These are phyloP conservation scores for Neostapfia colusana DNA, from an alignment of 176 grass and related monocot genomes.

Conservation along the genomic window DNA sequence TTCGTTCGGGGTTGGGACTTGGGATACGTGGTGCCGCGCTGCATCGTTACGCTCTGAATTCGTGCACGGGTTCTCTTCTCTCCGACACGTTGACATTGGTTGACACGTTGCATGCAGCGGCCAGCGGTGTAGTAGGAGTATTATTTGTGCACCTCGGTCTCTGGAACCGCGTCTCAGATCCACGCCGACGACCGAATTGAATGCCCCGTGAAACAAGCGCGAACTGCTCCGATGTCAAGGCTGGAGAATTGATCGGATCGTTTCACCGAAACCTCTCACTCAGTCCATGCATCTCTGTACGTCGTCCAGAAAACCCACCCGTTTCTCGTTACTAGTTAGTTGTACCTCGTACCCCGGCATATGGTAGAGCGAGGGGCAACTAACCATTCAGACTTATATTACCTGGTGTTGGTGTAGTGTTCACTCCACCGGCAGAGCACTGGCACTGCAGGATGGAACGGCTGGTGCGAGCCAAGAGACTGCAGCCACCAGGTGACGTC, in stretches of 20 bases:
- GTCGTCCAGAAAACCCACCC: background rate
- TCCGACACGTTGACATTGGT: too few relatives aligned
- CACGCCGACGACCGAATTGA: slow-evolving; percentile 2
- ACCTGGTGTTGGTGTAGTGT: too few relatives aligned
- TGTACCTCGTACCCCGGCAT: too few relatives aligned
- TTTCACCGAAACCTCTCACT: background rate
- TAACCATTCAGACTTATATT: too few relatives aligned
- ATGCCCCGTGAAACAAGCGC: background rate
- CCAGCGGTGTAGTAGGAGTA: too few relatives aligned
- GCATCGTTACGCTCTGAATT: too few relatives aligned
- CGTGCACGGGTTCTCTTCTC: too few relatives aligned
- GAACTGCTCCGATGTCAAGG: background rate
- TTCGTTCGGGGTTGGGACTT: too few relatives aligned
- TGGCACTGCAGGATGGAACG: too few relatives aligned
- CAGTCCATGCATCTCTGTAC: background rate
- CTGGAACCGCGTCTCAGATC: background rate
- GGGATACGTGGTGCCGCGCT: background rate
- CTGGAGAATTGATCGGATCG: background rate
- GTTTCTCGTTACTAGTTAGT: background rate
- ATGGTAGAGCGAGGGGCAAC: background rate
- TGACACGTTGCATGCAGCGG: background rate
- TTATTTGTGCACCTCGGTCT: background rate
- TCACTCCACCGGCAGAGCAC: too few relatives aligned
- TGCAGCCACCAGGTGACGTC: too few relatives aligned
- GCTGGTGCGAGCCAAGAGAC: too few relatives aligned